Conservation (phyloP, 2,329 filamentous ascomycete species). For the Cryphonectria radicalis region DNA sequence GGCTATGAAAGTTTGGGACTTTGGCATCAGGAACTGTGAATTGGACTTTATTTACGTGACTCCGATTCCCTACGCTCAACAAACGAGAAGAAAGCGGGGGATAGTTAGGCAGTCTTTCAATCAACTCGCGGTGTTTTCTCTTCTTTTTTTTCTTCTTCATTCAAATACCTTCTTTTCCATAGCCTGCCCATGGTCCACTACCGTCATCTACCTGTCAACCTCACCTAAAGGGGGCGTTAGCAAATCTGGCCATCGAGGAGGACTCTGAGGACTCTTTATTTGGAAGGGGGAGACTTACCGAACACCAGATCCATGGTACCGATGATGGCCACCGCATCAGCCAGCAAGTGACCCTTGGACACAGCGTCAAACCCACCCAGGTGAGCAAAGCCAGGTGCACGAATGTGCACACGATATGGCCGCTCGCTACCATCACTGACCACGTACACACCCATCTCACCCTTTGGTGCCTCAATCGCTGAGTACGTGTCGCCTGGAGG, state of each 20-base stretch:
- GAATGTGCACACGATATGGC: conserved; percentile 96
- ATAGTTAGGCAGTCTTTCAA: conserved; percentile 19
- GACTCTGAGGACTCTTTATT: not conserved
- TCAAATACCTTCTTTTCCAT: conserved; percentile 24
- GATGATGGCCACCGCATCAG: conserved; percentile 96
- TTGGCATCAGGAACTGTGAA: not conserved
- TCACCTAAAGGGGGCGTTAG: conserved; percentile 55
- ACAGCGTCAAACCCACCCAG: conserved; percentile 93
- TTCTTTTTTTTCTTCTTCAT: conserved; percentile 34
- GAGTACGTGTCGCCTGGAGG: conserved; percentile 98
- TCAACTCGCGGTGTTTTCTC: conserved; percentile 32
- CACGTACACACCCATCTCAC: conserved; percentile 97
- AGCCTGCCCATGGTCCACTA: conserved; percentile 25
- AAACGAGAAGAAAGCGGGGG: conserved; percentile 14
- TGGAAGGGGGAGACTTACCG: conserved; percentile 57
- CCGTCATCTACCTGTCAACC: conserved; percentile 59
- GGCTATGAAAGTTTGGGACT: not conserved
- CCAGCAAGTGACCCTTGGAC: conserved; percentile 87
- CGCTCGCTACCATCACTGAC: conserved; percentile 96
- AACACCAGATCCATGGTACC: conserved; percentile 89
- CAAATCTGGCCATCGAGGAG: conserved; percentile 13
- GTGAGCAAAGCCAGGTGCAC: conserved; percentile 95
- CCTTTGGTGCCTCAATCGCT: conserved; percentile 98
- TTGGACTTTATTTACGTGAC: conserved; percentile 18
- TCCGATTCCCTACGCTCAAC: conserved; percentile 14